Conservation (phyloP, 305 asterid genomes). For the Andrographis paniculata region DNA sequence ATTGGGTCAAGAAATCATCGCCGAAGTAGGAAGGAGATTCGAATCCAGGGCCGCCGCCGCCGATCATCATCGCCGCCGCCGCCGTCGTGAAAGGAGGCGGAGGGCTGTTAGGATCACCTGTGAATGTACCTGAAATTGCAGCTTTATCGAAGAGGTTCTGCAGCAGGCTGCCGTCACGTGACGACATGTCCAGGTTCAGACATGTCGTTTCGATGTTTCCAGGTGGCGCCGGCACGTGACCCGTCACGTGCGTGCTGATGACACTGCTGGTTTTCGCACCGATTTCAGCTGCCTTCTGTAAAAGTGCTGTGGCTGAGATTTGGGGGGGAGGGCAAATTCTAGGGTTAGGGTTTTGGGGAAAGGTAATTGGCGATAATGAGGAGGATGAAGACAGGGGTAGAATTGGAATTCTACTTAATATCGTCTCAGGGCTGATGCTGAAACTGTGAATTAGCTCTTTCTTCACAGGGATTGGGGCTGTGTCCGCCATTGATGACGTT, state of each 20-base stretch:
- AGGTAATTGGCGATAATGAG: slow-evolving; percentile 13
- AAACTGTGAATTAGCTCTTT: slow-evolving; percentile 42
- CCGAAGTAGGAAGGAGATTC: too few species aligned
- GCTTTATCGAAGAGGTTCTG: slow-evolving; percentile 59
- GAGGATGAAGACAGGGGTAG: slow-evolving; percentile 41
- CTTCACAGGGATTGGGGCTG: slow-evolving; percentile 28
- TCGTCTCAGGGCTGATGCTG: slow-evolving; percentile 28
- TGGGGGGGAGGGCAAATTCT: slow-evolving; percentile 23
- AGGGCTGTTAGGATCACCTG: slow-evolving; percentile 14
- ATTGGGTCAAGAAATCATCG: too few species aligned
- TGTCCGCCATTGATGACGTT: slow-evolving; percentile 19
- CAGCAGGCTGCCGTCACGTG: slow-evolving; percentile 52
- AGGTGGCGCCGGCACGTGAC: slow-evolving; percentile 40
- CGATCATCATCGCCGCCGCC: slow-evolving; percentile 30
- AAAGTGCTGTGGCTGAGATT: slow-evolving; percentile 58
- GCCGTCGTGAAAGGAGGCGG: slow-evolving; percentile 18
- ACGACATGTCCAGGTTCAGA: slow-evolving; percentile 36
- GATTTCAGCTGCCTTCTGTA: slow-evolving; percentile 56
- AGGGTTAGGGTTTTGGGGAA: slow-evolving; percentile 43
- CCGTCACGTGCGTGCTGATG: slow-evolving; percentile 30
- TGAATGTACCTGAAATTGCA: slow-evolving; percentile 16
- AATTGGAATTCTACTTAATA: too few species aligned
- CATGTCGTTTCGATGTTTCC: slow-evolving; percentile 14
- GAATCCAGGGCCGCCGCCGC: slow-evolving; percentile 15
- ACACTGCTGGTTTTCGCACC: slow-evolving; percentile 31